These are phyloP conservation scores for Arabis alpina DNA, from an alignment of 345 rosid species.

Conservation along the genomic window DNA sequence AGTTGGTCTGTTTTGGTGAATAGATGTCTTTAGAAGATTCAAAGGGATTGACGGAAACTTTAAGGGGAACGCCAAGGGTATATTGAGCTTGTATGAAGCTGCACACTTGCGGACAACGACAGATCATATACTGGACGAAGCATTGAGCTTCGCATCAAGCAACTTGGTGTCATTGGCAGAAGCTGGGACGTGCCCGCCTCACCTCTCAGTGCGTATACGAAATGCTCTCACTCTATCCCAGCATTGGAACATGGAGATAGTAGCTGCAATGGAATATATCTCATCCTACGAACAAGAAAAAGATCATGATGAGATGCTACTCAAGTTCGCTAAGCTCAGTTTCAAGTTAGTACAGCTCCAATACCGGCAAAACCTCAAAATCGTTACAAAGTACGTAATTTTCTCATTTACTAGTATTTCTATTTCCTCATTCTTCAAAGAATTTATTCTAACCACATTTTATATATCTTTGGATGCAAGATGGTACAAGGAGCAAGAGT, in stretches of 20 bases:
- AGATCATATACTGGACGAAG: conserved; percentile 44
- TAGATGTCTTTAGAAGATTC: conserved; percentile 42
- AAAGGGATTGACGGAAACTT: conserved; percentile 32
- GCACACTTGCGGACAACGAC: conserved; percentile 25
- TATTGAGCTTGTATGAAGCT: conserved; percentile 45
- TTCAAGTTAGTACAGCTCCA: no score
- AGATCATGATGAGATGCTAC: no score
- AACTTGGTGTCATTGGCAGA: not conserved
- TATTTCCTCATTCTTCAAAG: no score
- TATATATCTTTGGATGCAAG: not conserved
- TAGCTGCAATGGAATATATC: not conserved
- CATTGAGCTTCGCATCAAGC: conserved; percentile 11
- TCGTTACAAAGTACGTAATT: no score
- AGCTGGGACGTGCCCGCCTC: not conserved
- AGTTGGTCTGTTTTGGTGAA: not conserved
- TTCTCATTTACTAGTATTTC: no score
- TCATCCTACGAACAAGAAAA: not conserved
- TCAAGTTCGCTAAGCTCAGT: no score
- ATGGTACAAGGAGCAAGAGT: conserved; percentile 9
- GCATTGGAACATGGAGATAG: no score
- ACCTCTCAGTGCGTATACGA: not conserved
- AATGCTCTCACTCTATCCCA: no score
- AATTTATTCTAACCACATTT: no score
- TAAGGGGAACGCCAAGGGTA: conserved; percentile 37
- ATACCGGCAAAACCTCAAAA: no score